A percentile compares a stretch with the other conserved stretches of the same genome.
These are phyloP conservation scores for Lepiota brunneoincarnata DNA, from an alignment of 768 basidiomycete genomes.

Conservation along the genomic window DNA sequence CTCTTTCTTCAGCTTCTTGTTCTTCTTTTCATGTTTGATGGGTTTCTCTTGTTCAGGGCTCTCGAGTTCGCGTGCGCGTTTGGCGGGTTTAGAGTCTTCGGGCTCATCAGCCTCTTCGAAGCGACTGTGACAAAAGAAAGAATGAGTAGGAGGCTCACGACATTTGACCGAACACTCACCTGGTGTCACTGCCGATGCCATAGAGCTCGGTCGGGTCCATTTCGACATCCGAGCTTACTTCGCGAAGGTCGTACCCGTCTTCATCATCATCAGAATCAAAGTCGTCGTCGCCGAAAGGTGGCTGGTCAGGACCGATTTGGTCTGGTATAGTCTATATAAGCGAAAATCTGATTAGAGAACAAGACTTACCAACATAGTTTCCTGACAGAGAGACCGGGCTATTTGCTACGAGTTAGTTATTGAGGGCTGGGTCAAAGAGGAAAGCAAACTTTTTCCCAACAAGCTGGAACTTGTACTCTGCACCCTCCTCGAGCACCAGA, in stretches of 20 bases:
- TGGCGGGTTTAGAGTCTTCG: conserved; percentile 44
- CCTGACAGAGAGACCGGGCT: conserved; percentile 79
- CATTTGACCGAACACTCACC: conserved; percentile 31
- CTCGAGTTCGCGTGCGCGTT: conserved; percentile 72
- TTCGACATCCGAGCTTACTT: conserved; percentile 84
- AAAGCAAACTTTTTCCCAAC: conserved; percentile 75
- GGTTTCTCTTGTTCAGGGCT: conserved; percentile 31
- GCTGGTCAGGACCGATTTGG: conserved; percentile 46
- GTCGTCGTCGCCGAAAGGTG: conserved; percentile 42
- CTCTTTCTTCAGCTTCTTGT: conserved; percentile 73
- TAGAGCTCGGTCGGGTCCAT: conserved; percentile 61
- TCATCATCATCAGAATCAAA: conserved; percentile 54
- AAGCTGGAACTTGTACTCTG: conserved; percentile 64
- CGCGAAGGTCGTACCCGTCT: conserved; percentile 63
- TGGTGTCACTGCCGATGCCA: conserved; percentile 54
- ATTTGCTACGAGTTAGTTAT: conserved; percentile 11
- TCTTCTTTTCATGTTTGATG: conserved; percentile 56
- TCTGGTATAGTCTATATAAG: conserved; percentile 34
- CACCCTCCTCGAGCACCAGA: conserved; percentile 65
- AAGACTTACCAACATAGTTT: conserved; percentile 72
- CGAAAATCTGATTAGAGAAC: not conserved
- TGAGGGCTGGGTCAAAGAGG: not conserved
- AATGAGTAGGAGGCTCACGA: not conserved
- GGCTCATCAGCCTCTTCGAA: conserved; percentile 69
- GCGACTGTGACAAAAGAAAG: conserved; percentile 40